These are phyloP conservation scores for Diaporthe vexans DNA, from an alignment of 2,329 filamentous ascomycete genomes.

Conservation along the genomic window DNA sequence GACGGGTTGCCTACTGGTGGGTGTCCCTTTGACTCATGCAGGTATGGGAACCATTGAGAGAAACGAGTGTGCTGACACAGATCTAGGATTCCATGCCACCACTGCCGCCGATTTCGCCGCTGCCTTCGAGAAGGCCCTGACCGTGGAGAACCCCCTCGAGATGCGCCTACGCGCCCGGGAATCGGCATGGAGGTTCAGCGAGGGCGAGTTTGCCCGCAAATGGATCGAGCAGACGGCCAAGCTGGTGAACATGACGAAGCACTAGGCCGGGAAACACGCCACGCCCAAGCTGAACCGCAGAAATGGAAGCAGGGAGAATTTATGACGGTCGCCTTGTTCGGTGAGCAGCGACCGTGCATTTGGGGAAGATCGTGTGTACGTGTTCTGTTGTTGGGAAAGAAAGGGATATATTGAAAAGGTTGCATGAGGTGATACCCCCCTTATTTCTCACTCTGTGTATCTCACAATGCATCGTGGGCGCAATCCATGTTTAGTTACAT, in stretches of 20 bases:
- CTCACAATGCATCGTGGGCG: slow-evolving; percentile 10
- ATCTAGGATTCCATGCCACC: slow-evolving; percentile 84
- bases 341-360: background rate
- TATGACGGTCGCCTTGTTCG: no score
- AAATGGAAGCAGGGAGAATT: background rate
- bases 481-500: slow-evolving; percentile 10
- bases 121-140: slow-evolving; percentile 83
- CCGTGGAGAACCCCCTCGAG: slow-evolving; percentile 77
- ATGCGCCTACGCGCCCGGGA: slow-evolving; percentile 82
- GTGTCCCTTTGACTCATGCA: slow-evolving; percentile 41
- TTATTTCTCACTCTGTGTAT: slow-evolving; percentile 15
- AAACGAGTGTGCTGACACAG: slow-evolving; percentile 42
- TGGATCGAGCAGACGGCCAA: slow-evolving; percentile 84
- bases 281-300: background rate
- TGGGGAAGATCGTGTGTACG: background rate
- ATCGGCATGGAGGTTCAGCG: slow-evolving; percentile 88
- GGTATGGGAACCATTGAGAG: no score
- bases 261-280: background rate
- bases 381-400: background rate
- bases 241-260: slow-evolving; percentile 67
- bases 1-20: slow-evolving; percentile 83
- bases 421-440: slow-evolving; percentile 38
- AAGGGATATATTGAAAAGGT: background rate
- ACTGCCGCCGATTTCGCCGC: slow-evolving; percentile 84
- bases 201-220: slow-evolving; percentile 83